Base-by-base conservation (phyloP, 441 rosid species). In the Populus hybrid region DNA sequence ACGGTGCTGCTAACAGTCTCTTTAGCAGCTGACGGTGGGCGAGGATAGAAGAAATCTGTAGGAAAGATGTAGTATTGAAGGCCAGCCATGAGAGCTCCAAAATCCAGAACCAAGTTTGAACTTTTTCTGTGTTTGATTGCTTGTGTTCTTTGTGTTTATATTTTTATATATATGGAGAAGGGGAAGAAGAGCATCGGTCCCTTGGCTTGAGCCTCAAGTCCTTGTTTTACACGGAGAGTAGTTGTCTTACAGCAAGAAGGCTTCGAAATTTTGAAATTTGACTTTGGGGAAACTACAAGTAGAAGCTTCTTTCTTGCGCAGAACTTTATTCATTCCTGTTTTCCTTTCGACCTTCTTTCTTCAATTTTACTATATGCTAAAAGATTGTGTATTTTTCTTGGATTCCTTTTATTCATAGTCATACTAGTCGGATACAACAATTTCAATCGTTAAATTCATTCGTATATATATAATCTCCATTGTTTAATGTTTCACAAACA, bases 41-140 rank as follows among this genome's bases (percentile, higher is more conserved):
- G 81, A 35, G 88, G 90, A 81, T 87, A 85, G 38, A 67, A 81
- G 82, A 82, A 82, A 66, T 87, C 89, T 6, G 88, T 85, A 11
- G 89, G 89, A 74, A 87, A 85, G 76, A 85, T 83, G 83, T 85
- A 77, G 79, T 84, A 84, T 24, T 84, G 89, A n/a, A 84, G 89
- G n/a, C 89, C 88, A n/a, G 89, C 91, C 89, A 72, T 79, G 5
- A 59, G 23, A 59, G 7, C 64, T 59, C 64, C 64, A 59, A 7
- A 7, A 59, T n/a, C n/a, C 0, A 6, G 23, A 8, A n/a, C 23
- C 64, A n/a, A n/a, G 23, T 59, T 59, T n/a, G 64, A 59, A n/a
- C 64, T 59, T 59, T 59, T 59, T n/a, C 1, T 1, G 14, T n/a
- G 23, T 7, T 24, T 14, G 14, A 5, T 3, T 12, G n/a, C 59